phyloP scores from a whole-genome alignment of 139 green algal species.

The Desmodesmus armatus region DNA sequence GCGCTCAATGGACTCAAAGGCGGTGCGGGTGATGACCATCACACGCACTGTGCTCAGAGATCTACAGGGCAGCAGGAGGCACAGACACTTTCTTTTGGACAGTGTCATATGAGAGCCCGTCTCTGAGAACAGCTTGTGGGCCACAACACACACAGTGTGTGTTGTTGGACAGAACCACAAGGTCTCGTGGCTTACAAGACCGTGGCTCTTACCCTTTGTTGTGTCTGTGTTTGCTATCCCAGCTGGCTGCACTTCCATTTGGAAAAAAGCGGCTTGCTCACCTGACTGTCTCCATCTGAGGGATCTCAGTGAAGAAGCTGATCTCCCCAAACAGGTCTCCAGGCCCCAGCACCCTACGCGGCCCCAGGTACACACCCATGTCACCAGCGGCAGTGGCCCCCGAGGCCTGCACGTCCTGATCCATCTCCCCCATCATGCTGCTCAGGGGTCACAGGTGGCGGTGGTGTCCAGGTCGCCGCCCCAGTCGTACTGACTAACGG shows the following conservation, averaged over 20 bases:
- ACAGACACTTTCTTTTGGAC: neutral
- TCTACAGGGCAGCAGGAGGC: slow-evolving; percentile 2
- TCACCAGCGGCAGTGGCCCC: neutral
- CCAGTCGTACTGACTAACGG: slow-evolving; percentile 42
- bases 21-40: slow-evolving; percentile 58
- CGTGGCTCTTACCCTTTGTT: no score
- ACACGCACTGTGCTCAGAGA: slow-evolving; percentile 55
- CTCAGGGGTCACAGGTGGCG: neutral
- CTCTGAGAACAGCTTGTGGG: no score
- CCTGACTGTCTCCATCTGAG: slow-evolving; percentile 46
- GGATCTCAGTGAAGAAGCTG: slow-evolving; percentile 50
- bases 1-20: slow-evolving; percentile 59
- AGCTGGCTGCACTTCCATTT: no score
- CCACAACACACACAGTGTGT: no score
- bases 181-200: no score
- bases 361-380: slow-evolving; percentile 7
- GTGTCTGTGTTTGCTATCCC: no score
- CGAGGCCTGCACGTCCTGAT: neutral
- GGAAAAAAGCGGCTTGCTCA: no score
- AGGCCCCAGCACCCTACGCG: neutral
- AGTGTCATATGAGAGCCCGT: no score
- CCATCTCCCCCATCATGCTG: slow-evolving; percentile 36
- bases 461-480: slow-evolving; percentile 2
- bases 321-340: slow-evolving; percentile 45
- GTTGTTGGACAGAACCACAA: no score